phyloP scores from a whole-genome alignment of 2,329 filamentous ascomycete genomes.

The Penicillium sp. region DNA sequence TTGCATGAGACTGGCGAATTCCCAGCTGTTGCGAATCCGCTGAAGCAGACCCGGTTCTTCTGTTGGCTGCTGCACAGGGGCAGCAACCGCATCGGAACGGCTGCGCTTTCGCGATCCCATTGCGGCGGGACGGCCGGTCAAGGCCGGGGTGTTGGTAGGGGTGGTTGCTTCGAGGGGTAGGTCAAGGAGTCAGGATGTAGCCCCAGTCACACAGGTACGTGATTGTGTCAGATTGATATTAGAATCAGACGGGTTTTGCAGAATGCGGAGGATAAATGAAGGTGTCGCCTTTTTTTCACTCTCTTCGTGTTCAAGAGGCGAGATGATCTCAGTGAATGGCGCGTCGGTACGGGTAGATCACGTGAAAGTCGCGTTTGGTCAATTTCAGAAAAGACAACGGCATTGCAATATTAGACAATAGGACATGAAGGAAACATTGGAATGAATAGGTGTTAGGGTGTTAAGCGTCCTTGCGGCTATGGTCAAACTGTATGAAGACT shows the following conservation, averaged over 20 bases:
- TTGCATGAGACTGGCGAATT: slow-evolving; percentile 91
- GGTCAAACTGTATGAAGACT: not conserved
- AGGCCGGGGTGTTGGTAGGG: slow-evolving; percentile 3
- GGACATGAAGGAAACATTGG: not conserved
- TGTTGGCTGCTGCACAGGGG: slow-evolving; percentile 39
- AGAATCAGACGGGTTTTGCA: not conserved
- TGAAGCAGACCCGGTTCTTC: slow-evolving; percentile 54
- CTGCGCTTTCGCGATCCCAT: slow-evolving; percentile 59
- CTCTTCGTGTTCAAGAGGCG: slow-evolving; percentile 26
- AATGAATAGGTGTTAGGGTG: not conserved
- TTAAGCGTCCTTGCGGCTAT: too few species aligned
- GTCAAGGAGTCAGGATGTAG: not conserved
- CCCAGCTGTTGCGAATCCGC: slow-evolving; percentile 85
- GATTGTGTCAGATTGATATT: not conserved
- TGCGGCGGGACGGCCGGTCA: slow-evolving; percentile 33
- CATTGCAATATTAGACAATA: not conserved
- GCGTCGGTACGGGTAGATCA: slow-evolving; percentile 33
- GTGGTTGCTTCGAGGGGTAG: not conserved
- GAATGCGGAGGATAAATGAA: slow-evolving; percentile 3
- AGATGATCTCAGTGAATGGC: slow-evolving; percentile 33
- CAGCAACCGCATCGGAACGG: slow-evolving; percentile 56
- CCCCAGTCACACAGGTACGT: not conserved
- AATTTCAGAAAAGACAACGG: not conserved
- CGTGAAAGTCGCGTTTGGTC: slow-evolving; percentile 25
- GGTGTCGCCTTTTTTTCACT: slow-evolving; percentile 13